Evolutionary conservation across 2,329 filamentous ascomycete species (phyloP).

Genomic region (Penicillium sp.): DNA sequence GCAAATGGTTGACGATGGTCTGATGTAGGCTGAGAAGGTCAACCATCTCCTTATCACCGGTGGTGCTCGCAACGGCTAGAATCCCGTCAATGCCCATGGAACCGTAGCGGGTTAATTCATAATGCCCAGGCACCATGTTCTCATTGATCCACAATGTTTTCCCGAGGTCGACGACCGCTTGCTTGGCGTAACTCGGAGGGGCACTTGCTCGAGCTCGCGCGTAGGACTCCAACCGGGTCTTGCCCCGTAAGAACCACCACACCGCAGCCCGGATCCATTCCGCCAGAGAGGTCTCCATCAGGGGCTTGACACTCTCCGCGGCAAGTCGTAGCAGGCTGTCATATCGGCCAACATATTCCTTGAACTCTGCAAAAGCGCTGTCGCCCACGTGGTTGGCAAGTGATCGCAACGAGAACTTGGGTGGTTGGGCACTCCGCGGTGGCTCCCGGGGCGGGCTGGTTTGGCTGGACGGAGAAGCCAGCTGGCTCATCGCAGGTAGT

Average conservation of each 20-base stretch:
- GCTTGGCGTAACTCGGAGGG: conserved; percentile 53
- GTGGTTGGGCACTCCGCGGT: conserved; percentile 24
- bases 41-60: conserved; percentile 46
- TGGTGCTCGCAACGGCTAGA: conserved; percentile 42
- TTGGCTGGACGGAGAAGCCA: conserved; percentile 10
- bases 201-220: conserved; percentile 60
- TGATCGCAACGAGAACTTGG: conserved; percentile 37
- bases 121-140: conserved; percentile 40
- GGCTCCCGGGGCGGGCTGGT: conserved; percentile 16
- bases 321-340: conserved; percentile 73
- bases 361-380: conserved; percentile 68
- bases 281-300: conserved; percentile 60
- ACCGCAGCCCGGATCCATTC: conserved; percentile 70
- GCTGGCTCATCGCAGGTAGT: conserved; percentile 3
- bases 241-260: conserved; percentile 89
- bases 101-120: conserved; percentile 41
- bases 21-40: conserved; percentile 53
- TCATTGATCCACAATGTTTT: conserved; percentile 79
- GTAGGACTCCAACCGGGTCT: conserved; percentile 68
- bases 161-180: conserved; percentile 80
- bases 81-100: conserved; percentile 40
- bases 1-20: conserved; percentile 62
- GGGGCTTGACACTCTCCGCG: conserved; percentile 67
- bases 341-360: conserved; percentile 67
- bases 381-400: conserved; percentile 53